These are phyloP conservation scores for Pestalotiopsis sp. DNA, from an alignment of 2,329 filamentous ascomycete genomes.

Conservation along the genomic window DNA sequence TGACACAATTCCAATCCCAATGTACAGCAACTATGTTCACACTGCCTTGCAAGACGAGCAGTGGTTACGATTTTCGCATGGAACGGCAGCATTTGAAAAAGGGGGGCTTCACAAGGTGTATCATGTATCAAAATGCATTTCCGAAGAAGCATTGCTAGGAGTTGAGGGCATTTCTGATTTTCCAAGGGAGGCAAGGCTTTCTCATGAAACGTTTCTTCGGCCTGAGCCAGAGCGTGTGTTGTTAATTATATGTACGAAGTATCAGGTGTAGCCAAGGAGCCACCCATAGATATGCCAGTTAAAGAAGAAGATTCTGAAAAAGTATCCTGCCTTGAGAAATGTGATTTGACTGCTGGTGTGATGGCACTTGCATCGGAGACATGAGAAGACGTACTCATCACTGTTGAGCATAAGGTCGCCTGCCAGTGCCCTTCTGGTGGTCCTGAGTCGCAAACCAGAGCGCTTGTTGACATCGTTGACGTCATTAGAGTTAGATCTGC, in stretches of 20 bases:
- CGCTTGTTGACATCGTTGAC: conserved; percentile 4
- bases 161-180: not conserved
- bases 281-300: too few species aligned
- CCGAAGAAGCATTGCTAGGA: not conserved
- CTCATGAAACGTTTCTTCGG: too few species aligned
- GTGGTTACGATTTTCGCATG: not conserved
- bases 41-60: not conserved
- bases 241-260: too few species aligned
- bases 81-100: not conserved
- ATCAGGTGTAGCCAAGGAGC: too few species aligned
- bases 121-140: not conserved
- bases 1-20: not conserved
- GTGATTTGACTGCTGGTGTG: not conserved
- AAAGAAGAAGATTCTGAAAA: too few species aligned
- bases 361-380: not conserved
- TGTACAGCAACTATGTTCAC: not conserved
- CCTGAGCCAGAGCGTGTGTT: too few species aligned
- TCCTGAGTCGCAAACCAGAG: not conserved
- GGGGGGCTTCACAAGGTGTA: not conserved
- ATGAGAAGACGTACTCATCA: not conserved
- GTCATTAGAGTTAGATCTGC: not conserved
- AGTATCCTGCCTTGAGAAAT: too few species aligned
- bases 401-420: not conserved
- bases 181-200: not conserved
- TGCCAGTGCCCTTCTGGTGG: not conserved